phyloP scores from a whole-genome alignment of 257 asterid genomes.

The Cinchona pubescens region DNA sequence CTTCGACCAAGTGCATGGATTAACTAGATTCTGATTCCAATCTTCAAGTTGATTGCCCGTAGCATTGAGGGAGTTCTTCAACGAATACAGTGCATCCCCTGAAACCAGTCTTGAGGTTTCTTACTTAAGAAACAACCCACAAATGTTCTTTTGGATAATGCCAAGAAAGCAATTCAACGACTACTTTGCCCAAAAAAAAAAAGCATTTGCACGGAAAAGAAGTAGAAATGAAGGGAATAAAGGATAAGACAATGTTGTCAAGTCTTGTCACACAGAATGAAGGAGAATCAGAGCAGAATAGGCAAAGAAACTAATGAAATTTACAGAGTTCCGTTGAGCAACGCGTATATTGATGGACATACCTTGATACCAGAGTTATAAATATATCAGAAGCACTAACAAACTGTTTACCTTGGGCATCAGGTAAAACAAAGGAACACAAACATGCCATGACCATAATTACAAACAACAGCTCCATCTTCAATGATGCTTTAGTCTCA shows the following conservation, averaged over 20 bases:
- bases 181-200: background rate
- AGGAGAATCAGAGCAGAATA: background rate
- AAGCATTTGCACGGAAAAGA: background rate
- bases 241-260: no score
- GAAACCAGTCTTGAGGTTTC: conserved; percentile 19
- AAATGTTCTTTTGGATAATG: background rate
- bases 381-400: background rate
- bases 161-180: background rate
- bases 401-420: conserved; percentile 36
- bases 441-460: conserved; percentile 23
- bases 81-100: conserved; percentile 74
- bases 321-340: background rate
- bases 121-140: background rate
- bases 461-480: conserved; percentile 29
- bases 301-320: background rate
- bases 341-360: background rate
- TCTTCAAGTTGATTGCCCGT: conserved; percentile 61
- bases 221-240: background rate
- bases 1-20: conserved; percentile 94
- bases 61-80: conserved; percentile 65
- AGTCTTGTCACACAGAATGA: background rate
- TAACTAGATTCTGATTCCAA: conserved; percentile 78
- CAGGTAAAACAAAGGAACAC: conserved; percentile 30
- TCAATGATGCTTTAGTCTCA: conserved; percentile 10
- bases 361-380: background rate